Conservation (phyloP, 352 stramenopile species). For the Phytophthora chlamydospora region DNA sequence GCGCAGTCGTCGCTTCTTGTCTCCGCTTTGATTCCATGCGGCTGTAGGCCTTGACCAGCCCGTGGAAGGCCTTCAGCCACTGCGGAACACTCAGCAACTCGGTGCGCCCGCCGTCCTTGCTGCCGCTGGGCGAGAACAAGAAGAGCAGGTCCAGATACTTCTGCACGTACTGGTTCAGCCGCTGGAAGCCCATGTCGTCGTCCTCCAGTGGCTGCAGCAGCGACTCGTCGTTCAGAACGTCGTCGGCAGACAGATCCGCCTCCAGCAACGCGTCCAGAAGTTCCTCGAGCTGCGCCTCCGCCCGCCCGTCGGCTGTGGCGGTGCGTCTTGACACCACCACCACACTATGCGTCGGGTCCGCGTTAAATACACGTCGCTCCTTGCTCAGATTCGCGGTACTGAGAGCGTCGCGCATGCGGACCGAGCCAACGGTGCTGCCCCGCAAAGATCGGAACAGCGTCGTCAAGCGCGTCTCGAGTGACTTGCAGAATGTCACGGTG, state of each 20-base stretch:
- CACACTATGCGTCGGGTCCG: conserved; percentile 73
- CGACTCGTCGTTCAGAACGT: conserved; percentile 24
- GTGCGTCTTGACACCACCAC: conserved; percentile 57
- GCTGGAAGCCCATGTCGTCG: conserved; percentile 62
- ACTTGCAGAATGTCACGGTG: conserved; percentile 63
- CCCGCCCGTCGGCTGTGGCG: conserved; percentile 32
- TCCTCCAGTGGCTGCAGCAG: conserved; percentile 56
- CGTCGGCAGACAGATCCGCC: conserved; percentile 26
- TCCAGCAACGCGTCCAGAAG: conserved; percentile 51
- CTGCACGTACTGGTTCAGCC: conserved; percentile 61
- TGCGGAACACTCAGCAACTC: conserved; percentile 63
- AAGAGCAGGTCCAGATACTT: conserved; percentile 70
- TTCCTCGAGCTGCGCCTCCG: conserved; percentile 45
- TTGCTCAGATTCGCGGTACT: conserved; percentile 62
- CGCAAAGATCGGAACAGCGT: conserved; percentile 62
- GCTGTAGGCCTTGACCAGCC: conserved; percentile 61
- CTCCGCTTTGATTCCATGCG: conserved; percentile 57
- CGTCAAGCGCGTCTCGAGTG: conserved; percentile 58
- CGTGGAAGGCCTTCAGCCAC: conserved; percentile 71
- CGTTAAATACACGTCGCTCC: conserved; percentile 68
- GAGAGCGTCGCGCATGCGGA: conserved; percentile 63
- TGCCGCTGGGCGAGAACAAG: conserved; percentile 28
- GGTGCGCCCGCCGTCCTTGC: conserved; percentile 46
- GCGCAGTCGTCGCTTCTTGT: conserved; percentile 36
- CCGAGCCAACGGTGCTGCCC: conserved; percentile 52